These are phyloP conservation scores for Fusarium sterilihyphosum DNA, from an alignment of 2,329 filamentous ascomycete species.

Conservation along the genomic window DNA sequence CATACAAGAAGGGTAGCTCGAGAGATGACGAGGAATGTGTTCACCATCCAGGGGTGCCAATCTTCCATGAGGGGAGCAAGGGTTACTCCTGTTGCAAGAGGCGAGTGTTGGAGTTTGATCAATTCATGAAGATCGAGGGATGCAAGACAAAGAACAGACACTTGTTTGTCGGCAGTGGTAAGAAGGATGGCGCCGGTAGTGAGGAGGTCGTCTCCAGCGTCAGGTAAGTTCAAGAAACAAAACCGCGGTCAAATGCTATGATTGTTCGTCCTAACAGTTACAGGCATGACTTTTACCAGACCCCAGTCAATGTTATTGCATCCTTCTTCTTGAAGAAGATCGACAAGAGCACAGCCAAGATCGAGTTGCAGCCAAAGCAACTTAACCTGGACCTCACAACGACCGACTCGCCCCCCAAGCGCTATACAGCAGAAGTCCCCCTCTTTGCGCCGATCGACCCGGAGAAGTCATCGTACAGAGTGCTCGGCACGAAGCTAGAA, in stretches of 20 bases:
- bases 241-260: not conserved
- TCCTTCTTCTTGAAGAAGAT: conserved; percentile 98
- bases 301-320: conserved; percentile 82
- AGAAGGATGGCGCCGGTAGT: conserved; percentile 64
- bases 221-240: conserved; percentile 61
- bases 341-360: conserved; percentile 78
- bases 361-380: conserved; percentile 72
- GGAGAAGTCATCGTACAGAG: conserved; percentile 78
- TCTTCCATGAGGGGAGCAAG: conserved; percentile 99
- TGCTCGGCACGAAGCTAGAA: conserved; percentile 91
- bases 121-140: conserved; percentile 95
- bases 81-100: conserved; percentile 98
- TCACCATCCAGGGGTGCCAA: conserved; percentile 87
- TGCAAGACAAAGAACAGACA: conserved; percentile 86
- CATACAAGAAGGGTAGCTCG: conserved; percentile 68
- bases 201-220: conserved; percentile 85
- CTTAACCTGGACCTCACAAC: conserved; percentile 87
- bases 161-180: conserved; percentile 83
- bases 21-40: conserved; percentile 81
- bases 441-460: conserved; percentile 82
- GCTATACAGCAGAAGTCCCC: conserved; percentile 77
- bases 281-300: conserved; percentile 92
- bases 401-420: conserved; percentile 78
- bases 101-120: conserved; percentile 93
- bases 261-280: conserved; percentile 7